Percentiles rank a stretch among this genome's conserved stretches.
These are phyloP conservation scores for Leishmania turanica DNA, from an alignment of 208 protist species.

Conservation along the genomic window DNA sequence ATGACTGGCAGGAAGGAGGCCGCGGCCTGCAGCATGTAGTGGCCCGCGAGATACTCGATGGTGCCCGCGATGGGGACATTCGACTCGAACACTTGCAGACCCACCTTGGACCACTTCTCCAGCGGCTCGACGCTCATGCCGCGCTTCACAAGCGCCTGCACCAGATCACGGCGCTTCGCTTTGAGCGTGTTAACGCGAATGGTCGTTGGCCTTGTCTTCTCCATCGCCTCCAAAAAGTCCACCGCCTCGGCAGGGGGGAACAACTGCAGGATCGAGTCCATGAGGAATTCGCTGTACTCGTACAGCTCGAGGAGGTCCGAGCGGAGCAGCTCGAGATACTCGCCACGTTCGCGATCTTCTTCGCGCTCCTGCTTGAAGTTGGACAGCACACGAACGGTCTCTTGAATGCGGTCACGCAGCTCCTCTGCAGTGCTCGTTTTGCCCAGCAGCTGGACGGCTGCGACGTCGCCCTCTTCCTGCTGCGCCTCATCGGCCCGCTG, in stretches of 20 bases:
- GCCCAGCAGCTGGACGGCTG: slow-evolving; percentile 46
- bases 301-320: slow-evolving; percentile 95
- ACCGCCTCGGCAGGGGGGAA: slow-evolving; percentile 94
- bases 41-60: slow-evolving; percentile 98
- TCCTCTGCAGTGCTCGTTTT: slow-evolving; percentile 77
- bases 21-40: slow-evolving; percentile 99
- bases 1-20: slow-evolving; percentile 99
- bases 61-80: slow-evolving; percentile 98
- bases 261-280: slow-evolving; percentile 94
- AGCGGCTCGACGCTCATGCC: slow-evolving; percentile 98
- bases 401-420: slow-evolving; percentile 88
- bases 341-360: slow-evolving; percentile 74
- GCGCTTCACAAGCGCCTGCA: slow-evolving; percentile 94
- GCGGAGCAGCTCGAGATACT: slow-evolving; percentile 94
- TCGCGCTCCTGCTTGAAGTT: slow-evolving; percentile 93
- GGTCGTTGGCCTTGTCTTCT: slow-evolving; percentile 97
- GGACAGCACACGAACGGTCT: slow-evolving; percentile 92
- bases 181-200: slow-evolving; percentile 99
- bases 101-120: slow-evolving; percentile 97
- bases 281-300: slow-evolving; percentile 96
- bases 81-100: slow-evolving; percentile 98
- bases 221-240: slow-evolving; percentile 98
- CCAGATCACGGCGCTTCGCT: slow-evolving; percentile 94
- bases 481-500: slow-evolving; percentile 29
- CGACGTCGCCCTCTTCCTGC: neutral